These are phyloP conservation scores for Mariannaea sp. DNA, from an alignment of 2,329 filamentous ascomycete genomes.

Conservation along the genomic window DNA sequence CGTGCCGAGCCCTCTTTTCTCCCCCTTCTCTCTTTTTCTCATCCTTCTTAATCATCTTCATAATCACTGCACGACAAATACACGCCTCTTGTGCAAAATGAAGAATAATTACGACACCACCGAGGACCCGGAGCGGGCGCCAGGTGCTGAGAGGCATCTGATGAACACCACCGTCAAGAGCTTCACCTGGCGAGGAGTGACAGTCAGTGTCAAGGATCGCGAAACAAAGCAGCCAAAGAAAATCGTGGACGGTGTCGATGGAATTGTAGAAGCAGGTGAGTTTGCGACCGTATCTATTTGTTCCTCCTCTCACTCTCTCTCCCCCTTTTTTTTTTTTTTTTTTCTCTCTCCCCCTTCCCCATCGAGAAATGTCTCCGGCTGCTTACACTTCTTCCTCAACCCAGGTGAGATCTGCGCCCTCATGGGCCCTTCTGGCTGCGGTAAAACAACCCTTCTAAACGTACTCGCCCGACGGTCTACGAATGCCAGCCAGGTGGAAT, in stretches of 20 bases:
- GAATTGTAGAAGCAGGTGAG: constrained; percentile 65
- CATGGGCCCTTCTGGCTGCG: constrained; percentile 76
- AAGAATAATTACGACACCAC: constrained; percentile 18
- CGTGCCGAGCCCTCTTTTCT: too few relatives aligned
- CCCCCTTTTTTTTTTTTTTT: too few relatives aligned
- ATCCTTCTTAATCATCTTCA: neutral
- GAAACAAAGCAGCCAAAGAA: constrained; percentile 65
- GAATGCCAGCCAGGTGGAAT: constrained; percentile 48
- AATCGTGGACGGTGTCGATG: constrained; percentile 67
- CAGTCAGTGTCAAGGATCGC: constrained; percentile 74
- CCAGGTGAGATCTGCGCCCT: constrained; percentile 75
- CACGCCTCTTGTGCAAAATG: too few relatives aligned
- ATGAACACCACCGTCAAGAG: constrained; percentile 66
- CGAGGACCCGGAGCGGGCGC: constrained; percentile 34
- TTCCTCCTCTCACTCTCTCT: too few relatives aligned
- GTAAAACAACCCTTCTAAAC: constrained; percentile 86
- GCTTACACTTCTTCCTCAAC: too few relatives aligned
- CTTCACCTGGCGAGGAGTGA: constrained; percentile 70
- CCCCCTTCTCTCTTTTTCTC: neutral
- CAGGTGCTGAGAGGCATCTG: constrained; percentile 54
- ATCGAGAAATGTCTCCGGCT: too few relatives aligned
- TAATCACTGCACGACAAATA: neutral
- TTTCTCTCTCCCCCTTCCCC: too few relatives aligned
- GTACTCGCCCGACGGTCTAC: constrained; percentile 65
- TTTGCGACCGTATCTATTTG: neutral